Conservation (phyloP, 2,329 filamentous ascomycete species). For the Sclerotinia sclerotiorum region DNA sequence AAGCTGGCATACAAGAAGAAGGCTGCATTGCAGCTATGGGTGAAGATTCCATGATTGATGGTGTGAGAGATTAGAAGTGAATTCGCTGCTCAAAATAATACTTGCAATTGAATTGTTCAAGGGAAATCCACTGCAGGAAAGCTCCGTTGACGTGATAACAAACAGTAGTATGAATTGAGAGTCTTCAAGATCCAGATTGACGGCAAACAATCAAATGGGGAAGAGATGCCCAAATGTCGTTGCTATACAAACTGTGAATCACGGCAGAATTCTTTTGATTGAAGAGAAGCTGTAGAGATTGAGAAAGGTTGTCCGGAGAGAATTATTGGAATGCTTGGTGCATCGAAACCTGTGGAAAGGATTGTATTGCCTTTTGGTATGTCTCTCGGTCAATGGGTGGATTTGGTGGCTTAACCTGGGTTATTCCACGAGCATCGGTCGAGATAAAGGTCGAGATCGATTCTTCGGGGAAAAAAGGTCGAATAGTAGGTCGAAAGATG, state of each 20-base stretch:
- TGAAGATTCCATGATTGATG: slow-evolving; percentile 78
- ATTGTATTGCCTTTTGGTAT: slow-evolving; percentile 1
- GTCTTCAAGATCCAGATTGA: slow-evolving; percentile 1
- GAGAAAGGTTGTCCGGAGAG: slow-evolving; percentile 18
- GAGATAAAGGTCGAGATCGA: slow-evolving; percentile 11
- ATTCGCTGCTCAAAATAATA: slow-evolving; percentile 18
- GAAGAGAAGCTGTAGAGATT: neutral
- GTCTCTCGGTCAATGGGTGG: neutral
- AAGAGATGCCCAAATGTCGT: slow-evolving; percentile 17
- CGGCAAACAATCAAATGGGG: slow-evolving; percentile 19
- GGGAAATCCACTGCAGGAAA: neutral
- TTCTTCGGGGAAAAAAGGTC: neutral
- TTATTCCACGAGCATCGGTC: slow-evolving; percentile 4
- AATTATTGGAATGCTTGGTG: slow-evolving; percentile 23
- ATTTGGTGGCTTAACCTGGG: slow-evolving; percentile 1
- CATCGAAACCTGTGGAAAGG: slow-evolving; percentile 14
- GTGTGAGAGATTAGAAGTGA: neutral
- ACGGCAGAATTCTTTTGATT: slow-evolving; percentile 10
- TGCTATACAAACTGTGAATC: slow-evolving; percentile 18
- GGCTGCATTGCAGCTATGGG: slow-evolving; percentile 92
- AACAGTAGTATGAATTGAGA: slow-evolving; percentile 13
- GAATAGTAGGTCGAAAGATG: slow-evolving; percentile 9
- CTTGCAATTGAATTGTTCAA: slow-evolving; percentile 18
- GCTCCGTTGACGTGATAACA: neutral
- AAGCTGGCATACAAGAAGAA: slow-evolving; percentile 62